phyloP scores from a whole-genome alignment of 805 yeast species.

The Candida ulmi region DNA sequence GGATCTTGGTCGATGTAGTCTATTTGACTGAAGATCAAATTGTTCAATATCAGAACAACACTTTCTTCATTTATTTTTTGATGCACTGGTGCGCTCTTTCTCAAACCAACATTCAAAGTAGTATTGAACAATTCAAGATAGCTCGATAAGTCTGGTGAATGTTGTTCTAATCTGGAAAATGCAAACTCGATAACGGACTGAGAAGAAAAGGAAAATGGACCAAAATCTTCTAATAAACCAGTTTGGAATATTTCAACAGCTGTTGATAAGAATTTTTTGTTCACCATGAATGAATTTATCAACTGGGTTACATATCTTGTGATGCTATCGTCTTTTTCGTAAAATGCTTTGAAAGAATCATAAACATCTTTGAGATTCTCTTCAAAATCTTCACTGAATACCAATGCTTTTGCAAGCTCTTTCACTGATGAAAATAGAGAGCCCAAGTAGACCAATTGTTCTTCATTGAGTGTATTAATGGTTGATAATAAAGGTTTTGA shows the following conservation, averaged over 20 bases:
- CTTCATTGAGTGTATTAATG: constrained; percentile 4
- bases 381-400: constrained; percentile 48
- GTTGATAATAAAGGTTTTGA: constrained; percentile 10
- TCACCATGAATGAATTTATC: constrained; percentile 18
- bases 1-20: constrained; percentile 43
- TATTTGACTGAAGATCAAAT: constrained; percentile 13
- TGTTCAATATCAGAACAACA: constrained; percentile 11
- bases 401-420: constrained; percentile 69
- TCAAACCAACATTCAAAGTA: constrained; percentile 15
- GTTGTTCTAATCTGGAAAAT: constrained; percentile 22
- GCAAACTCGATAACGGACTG: constrained; percentile 37
- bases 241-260: constrained; percentile 55
- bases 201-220: constrained; percentile 57
- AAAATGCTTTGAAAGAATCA: constrained; percentile 21
- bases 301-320: constrained; percentile 32
- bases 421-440: constrained; percentile 59
- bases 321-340: constrained; percentile 49
- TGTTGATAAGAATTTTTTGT: constrained; percentile 8
- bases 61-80: constrained; percentile 9
- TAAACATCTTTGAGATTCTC: constrained; percentile 20
- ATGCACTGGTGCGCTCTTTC: not conserved
- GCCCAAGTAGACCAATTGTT: constrained; percentile 39
- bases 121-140: constrained; percentile 15
- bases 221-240: constrained; percentile 62
- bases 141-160: constrained; percentile 5